Evolutionary conservation across 169 alveolate genomes (phyloP), one percentile per base, ranked within the genome.

Genomic region (Cryptosporidium andersoni): DNA sequence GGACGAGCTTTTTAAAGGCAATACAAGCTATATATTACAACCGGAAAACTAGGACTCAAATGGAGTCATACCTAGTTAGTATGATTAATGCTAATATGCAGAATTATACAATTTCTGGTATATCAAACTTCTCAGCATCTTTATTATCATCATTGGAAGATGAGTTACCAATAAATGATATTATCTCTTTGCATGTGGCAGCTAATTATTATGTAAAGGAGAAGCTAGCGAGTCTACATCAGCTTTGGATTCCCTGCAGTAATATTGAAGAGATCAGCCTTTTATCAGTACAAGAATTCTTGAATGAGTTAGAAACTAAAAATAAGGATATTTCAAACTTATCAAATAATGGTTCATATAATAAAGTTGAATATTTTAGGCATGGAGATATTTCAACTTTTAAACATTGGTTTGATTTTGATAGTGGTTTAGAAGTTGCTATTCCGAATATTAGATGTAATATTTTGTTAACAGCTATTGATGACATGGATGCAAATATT

Each of bases 1-100:
- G 85, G 85, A 58, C 85, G 7, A 12, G 74, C 40, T 74, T 74
- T 58, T 34, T 74, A 36, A 74, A 74, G 40, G 66, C 85, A 48
- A 58, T 51, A 9, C 85, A 74, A 34, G 55, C 55, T 60, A 45
- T 74, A 7, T 74, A 74, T 36, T 58, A 45, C 9, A 74, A 74
- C 37, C 52, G 85, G 11, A 74, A 58, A 37, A 56, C 85, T 7
- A 37, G 25, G 2, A 8, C 45, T 8, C 40, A 58, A 0, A 52
- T 74, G 43, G 85, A 56, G 45, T 34, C 40, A 49, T 74, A 74
- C 49, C 42, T 74, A 42, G 40, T 55, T 25, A 55, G 16, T 2
- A n/a, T 74, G 3, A 49, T 74, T 6, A n/a, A 42, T 16, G 25
- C 16, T 14, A 74, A 74, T 58, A 11, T 14, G 40, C 63, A 63